Evolutionary conservation across 2,329 filamentous ascomycete species (phyloP).

Genomic region (Rutstroemia sp.): DNA sequence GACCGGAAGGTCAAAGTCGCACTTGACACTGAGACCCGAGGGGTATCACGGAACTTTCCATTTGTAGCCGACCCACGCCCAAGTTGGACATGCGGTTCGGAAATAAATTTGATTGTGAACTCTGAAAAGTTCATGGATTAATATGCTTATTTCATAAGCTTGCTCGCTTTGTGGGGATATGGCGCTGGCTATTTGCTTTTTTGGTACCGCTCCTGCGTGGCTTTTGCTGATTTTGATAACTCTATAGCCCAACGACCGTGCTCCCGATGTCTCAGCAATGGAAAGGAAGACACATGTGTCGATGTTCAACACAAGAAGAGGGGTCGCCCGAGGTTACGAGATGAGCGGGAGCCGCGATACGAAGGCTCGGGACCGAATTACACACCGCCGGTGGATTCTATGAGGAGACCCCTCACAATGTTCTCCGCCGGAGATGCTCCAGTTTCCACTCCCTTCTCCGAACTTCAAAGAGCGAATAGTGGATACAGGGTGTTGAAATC

Average conservation of each 20-base stretch:
- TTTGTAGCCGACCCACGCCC: neutral
- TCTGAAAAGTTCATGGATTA: neutral
- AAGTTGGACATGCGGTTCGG: neutral
- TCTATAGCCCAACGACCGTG: conserved; percentile 65
- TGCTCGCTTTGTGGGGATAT: neutral
- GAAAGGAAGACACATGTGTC: conserved; percentile 72
- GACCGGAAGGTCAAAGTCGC: neutral
- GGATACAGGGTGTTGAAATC: conserved; percentile 49
- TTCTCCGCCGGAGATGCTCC: conserved; percentile 39
- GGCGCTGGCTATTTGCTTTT: neutral
- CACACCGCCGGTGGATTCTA: conserved; percentile 22
- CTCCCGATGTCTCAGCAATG: conserved; percentile 67
- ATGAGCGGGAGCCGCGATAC: conserved; percentile 57
- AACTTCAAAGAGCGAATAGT: conserved; percentile 35
- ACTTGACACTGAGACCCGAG: neutral
- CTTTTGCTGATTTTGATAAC: conserved; percentile 14
- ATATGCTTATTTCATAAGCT: neutral
- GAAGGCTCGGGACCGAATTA: conserved; percentile 33
- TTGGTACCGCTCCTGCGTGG: neutral
- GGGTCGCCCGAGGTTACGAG: conserved; percentile 68
- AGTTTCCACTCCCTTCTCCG: conserved; percentile 38
- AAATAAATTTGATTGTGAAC: no score
- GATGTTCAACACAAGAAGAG: conserved; percentile 85
- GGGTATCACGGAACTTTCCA: neutral
- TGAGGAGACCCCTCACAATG: conserved; percentile 42